Evolutionary conservation across 805 yeast genomes (phyloP).

Genomic region (Candida railenensis): DNA sequence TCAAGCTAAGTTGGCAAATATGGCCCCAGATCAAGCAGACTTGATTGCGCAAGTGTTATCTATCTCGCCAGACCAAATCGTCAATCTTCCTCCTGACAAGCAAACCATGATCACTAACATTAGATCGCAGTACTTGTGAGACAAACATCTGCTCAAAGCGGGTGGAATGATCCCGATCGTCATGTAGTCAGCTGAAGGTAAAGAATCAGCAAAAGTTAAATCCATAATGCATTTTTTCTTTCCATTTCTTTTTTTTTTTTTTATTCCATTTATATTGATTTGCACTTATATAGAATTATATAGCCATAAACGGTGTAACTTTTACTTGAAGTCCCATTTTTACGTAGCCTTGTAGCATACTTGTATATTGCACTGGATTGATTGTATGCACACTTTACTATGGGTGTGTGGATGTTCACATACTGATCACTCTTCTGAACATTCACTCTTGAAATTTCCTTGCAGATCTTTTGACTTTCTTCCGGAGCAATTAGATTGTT

Average conservation of each 20-base stretch:
- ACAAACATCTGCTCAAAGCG: background rate
- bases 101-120: constrained; percentile 55
- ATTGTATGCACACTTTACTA: background rate
- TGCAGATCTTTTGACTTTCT: background rate
- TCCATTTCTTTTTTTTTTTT: too few relatives aligned
- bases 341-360: too few relatives aligned
- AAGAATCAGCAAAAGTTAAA: background rate
- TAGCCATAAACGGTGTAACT: too few relatives aligned
- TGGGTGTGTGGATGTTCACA: background rate
- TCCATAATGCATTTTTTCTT: too few relatives aligned
- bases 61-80: constrained; percentile 49
- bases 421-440: too few relatives aligned
- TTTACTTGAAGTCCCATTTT: too few relatives aligned
- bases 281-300: too few relatives aligned
- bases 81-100: constrained; percentile 49
- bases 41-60: constrained; percentile 53
- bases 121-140: constrained; percentile 50
- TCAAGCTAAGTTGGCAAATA: constrained; percentile 46
- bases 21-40: constrained; percentile 59
- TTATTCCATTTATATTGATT: too few relatives aligned
- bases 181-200: too few relatives aligned
- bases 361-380: too few relatives aligned
- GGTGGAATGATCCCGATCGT: too few relatives aligned
- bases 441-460: too few relatives aligned
- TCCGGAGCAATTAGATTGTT: background rate